Evolutionary conservation across 176 grass and related monocot genomes (phyloP).

Genomic region (Pontederia paniculata): DNA sequence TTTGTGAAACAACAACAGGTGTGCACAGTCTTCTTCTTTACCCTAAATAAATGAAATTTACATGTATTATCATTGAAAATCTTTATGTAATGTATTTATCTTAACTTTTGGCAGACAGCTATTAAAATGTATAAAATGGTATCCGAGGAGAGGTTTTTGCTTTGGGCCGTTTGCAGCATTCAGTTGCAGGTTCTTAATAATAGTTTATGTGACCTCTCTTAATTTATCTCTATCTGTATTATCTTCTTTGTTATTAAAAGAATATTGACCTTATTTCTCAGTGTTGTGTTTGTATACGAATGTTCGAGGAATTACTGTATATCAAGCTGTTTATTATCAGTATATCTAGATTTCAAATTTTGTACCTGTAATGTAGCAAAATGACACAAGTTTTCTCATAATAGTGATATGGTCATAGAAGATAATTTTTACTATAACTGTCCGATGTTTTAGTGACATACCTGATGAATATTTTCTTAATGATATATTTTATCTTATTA

Average conservation of each 20-base stretch:
- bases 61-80: neutral
- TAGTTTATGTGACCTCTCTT: constrained; percentile 5
- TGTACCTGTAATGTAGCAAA: too few species aligned
- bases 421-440: too few species aligned
- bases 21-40: neutral
- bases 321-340: too few species aligned
- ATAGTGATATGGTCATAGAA: too few species aligned
- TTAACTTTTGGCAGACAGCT: constrained; percentile 62
- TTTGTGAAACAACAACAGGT: constrained; percentile 99
- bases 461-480: too few species aligned
- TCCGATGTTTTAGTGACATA: too few species aligned
- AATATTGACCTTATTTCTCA: neutral
- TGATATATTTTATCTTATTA: too few species aligned
- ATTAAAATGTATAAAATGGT: constrained; percentile 99
- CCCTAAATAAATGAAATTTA: neutral
- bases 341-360: too few species aligned
- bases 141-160: constrained; percentile 89
- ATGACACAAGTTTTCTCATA: too few species aligned
- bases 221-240: constrained; percentile 1
- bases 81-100: neutral
- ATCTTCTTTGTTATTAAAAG: neutral
- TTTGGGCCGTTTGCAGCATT: constrained; percentile 97
- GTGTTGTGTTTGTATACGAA: too few species aligned
- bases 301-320: too few species aligned
- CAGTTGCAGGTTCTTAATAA: constrained; percentile 64